Evolutionary conservation across 169 alveolate species (phyloP).

Genomic region (Plasmodium malariae): DNA sequence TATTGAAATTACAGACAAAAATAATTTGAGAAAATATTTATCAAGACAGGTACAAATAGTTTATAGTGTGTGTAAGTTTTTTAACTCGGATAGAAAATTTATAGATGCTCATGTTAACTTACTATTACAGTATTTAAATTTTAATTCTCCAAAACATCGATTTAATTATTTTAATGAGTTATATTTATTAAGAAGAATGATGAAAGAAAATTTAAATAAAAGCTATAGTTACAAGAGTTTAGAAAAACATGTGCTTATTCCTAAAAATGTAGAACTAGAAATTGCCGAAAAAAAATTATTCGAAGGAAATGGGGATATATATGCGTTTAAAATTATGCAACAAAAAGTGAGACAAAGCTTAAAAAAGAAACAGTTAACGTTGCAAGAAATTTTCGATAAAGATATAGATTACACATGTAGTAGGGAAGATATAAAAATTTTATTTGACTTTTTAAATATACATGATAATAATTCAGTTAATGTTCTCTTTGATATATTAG

Average conservation of each 20-base stretch:
- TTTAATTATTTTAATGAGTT: slow-evolving; percentile 64
- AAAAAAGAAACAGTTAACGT: slow-evolving; percentile 59
- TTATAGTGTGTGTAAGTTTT: slow-evolving; percentile 75
- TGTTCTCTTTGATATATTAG: slow-evolving; percentile 69
- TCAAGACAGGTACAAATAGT: slow-evolving; percentile 76
- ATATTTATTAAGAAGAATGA: slow-evolving; percentile 60
- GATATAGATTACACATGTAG: slow-evolving; percentile 71
- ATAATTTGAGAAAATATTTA: slow-evolving; percentile 70
- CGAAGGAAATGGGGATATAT: slow-evolving; percentile 75
- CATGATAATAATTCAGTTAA: slow-evolving; percentile 31
- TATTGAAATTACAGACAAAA: slow-evolving; percentile 67
- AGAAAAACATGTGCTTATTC: slow-evolving; percentile 16
- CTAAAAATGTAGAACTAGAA: slow-evolving; percentile 65
- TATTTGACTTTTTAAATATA: slow-evolving; percentile 61
- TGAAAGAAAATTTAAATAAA: slow-evolving; percentile 37
- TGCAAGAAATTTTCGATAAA: slow-evolving; percentile 70
- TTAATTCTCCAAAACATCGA: slow-evolving; percentile 69
- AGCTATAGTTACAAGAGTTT: slow-evolving; percentile 10
- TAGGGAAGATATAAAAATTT: slow-evolving; percentile 43
- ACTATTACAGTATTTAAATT: slow-evolving; percentile 69
- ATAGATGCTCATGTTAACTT: slow-evolving; percentile 76
- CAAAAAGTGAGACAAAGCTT: slow-evolving; percentile 69
- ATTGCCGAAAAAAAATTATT: slow-evolving; percentile 61
- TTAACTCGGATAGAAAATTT: slow-evolving; percentile 74
- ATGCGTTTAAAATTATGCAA: slow-evolving; percentile 75